Evolutionary conservation across 192 early-diverging fungal species (phyloP), one percentile per base, ranked within the genome.

Genomic region (Coemansia sp.): DNA sequence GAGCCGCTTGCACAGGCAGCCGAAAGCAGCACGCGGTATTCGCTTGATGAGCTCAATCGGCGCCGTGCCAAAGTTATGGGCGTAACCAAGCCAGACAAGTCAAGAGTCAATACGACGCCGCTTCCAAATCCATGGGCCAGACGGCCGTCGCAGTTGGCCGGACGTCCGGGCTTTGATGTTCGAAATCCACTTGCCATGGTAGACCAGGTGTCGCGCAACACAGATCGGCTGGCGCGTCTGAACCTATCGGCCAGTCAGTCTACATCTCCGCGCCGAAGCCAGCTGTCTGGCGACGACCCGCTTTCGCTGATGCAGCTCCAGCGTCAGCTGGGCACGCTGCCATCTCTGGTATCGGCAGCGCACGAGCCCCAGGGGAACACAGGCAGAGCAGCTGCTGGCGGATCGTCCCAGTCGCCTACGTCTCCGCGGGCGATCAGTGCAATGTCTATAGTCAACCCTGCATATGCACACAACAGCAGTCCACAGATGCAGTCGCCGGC

Each of bases 41-140:
- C 77, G 2, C 61, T 74, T 0, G 72, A 84, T 35, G 79, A 81
- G 63, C 70, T 77, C 52, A 81, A 78, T 56, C 52, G 55, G 14
- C 65, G 70, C 14, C 72, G 76, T 8, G 79, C 83, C 10, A 65
- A 66, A 14, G 39, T 51, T n/a, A 55, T 84, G 56, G 71, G 75
- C 45, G 77, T 73, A 8, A 69, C 72, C 45, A 65, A 55, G 48
- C 75, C 76, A 0, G 66, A 72, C 55, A 47, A 60, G 14, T 55
- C 60, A 19, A 66, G 53, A 7, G 62, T 79, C 55, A 79, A 79
- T 45, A 74, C 72, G 12, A 65, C 69, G 55, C 81, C 81, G 56
- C 66, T 83, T 49, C 75, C 81, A 0, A 83, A 83, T 58, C 81
- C 81, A 0, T 83, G 81, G 81, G 69, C 72, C 61, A 63, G 47